A percentile compares a stretch with the other conserved stretches of the same genome.
Evolutionary conservation across 2,329 filamentous ascomycete species (phyloP).

Genomic region (Lasiodiplodia hormozganensis): DNA sequence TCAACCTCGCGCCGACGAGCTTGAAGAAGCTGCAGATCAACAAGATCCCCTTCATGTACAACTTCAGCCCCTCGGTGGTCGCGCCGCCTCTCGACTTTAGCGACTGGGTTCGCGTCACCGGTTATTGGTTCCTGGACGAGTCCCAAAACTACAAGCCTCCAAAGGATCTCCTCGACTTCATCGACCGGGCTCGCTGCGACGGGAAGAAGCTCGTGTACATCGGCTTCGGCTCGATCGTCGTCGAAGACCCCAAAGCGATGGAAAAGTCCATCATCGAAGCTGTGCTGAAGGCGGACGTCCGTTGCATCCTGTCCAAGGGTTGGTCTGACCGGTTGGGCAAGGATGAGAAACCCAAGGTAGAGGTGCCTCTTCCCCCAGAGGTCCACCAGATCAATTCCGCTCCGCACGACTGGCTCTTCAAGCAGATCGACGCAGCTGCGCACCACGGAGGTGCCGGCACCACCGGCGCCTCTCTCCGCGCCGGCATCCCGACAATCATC

Average conservation of each 20-base stretch:
- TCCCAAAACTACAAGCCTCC: conserved; percentile 73
- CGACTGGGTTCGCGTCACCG: conserved; percentile 96
- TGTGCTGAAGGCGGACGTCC: conserved; percentile 87
- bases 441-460: conserved; percentile 96
- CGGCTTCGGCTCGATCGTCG: conserved; percentile 95
- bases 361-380: conserved; percentile 73
- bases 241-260: conserved; percentile 85
- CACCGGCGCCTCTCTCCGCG: conserved; percentile 88
- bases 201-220: conserved; percentile 94
- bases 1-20: conserved; percentile 80
- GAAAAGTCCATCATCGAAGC: conserved; percentile 93
- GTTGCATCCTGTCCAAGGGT: conserved; percentile 93
- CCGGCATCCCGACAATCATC: conserved; percentile 91
- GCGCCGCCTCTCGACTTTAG: conserved; percentile 92
- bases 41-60: conserved; percentile 98
- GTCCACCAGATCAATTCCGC: conserved; percentile 89
- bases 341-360: conserved; percentile 44
- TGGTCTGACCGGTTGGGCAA: conserved; percentile 87
- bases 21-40: conserved; percentile 93
- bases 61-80: conserved; percentile 95
- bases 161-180: conserved; percentile 78
- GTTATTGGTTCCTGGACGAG: conserved; percentile 97
- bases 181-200: conserved; percentile 74
- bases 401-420: conserved; percentile 96
- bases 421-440: conserved; percentile 89